Evolutionary conservation across 2,329 filamentous ascomycete species (phyloP), one percentile per base, ranked within the genome.

Genomic region (Westerdykella ornata): DNA sequence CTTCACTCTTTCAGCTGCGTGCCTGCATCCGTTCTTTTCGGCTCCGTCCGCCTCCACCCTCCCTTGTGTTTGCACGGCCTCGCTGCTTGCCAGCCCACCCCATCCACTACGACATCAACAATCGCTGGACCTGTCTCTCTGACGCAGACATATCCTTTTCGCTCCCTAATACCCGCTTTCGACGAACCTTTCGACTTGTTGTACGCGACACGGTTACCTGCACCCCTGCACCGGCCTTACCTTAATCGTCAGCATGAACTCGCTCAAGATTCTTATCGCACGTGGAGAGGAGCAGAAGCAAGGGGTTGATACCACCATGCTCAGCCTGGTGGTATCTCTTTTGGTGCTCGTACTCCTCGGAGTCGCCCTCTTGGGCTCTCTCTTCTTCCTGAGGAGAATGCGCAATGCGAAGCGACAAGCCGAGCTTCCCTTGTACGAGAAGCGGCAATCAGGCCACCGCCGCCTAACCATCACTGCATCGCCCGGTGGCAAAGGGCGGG

Each of bases 251-350:
- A 63, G 60, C 55, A 71, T 72, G 65, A 67, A 68, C 45, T 50
- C 63, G 34, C 52, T 75, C 48, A 65, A 62, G 41, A 59, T 82
- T 50, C 69, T 75, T 54, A 65, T 69, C 59, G 76, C 80, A 51
- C 63, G 64, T 53, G 45, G 46, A 36, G 69, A 72, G 59, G 58
- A 68, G 48, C 55, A 59, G 42, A 54, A 67, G 53, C 68, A 68
- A 44, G 69, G 72, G 54, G 71, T 84, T 53, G 78, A 73, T 46
- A 68, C 70, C 29, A 75, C 77, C 35, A 81, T 85, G 70, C 74
- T 89, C 64, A 81, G 87, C 60, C 78, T 94, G 33, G 72, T 95
- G 62, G 84, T 94, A 55, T 77, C 80, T 44, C 77, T 97, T 41
- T 74, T 97, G 53, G 81, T 82, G 48, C 74, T 98, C 35, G 72